These are phyloP conservation scores for Luvunga scandens DNA, from an alignment of 345 rosid genomes.

Conservation along the genomic window DNA sequence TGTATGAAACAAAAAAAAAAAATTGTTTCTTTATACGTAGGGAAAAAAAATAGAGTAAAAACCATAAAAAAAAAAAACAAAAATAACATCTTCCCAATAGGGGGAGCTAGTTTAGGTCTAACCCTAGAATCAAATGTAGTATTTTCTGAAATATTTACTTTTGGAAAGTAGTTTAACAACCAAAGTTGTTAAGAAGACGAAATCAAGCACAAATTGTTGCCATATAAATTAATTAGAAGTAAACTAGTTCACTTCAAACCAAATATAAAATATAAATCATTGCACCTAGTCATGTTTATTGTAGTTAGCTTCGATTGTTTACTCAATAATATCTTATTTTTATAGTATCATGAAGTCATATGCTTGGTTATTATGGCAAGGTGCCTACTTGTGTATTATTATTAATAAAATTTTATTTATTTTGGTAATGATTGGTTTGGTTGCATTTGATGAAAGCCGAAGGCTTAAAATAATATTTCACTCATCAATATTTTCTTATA, in stretches of 20 bases:
- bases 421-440: background rate
- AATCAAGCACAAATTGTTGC: background rate
- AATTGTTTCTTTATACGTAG: background rate
- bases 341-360: conserved; percentile 3
- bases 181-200: background rate
- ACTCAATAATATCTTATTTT: background rate
- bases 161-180: background rate
- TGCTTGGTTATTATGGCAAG: background rate
- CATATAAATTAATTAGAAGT: conserved; percentile 7
- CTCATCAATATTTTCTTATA: background rate
- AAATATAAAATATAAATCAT: background rate
- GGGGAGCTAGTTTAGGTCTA: background rate
- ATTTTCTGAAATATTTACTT: too few relatives aligned
- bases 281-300: background rate
- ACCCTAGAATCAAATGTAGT: background rate
- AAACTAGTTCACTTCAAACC: background rate
- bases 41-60: background rate
- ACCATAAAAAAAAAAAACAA: too few relatives aligned
- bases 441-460: background rate
- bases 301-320: background rate
- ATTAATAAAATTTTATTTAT: background rate
- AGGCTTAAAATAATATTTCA: background rate
- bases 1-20: too few relatives aligned
- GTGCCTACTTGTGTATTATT: background rate
- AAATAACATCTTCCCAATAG: too few relatives aligned